Evolutionary conservation across 768 basidiomycete genomes (phyloP), one percentile per base, ranked within the genome.

Genomic region (Suillus luteus): DNA sequence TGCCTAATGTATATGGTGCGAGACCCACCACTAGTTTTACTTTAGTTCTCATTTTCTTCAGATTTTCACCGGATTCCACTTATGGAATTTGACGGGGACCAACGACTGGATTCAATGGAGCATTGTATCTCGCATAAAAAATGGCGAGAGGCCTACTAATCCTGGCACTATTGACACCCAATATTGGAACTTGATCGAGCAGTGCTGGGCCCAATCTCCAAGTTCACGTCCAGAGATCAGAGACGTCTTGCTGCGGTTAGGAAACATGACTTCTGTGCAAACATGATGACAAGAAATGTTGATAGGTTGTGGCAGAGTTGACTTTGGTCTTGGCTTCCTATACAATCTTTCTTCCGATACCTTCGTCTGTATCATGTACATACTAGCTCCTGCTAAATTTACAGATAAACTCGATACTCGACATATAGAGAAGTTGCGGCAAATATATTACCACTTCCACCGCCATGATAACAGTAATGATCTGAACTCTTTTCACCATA

Each of bases 201-300:
- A 40, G 38, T 57, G 55, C 17, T 57, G 55, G 55, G 15, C 15
- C 5, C 2, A 15, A 14, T 4, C 3, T 15, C 55, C 37, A 27
- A 27, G 1, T 40, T 57, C 38, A 40, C 55, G 55, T 27, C 55
- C 55, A 27, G 19, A 24, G 24, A 57, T 57, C 24, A 57, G 38
- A 9, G 9, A 40, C 0, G 55, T 57, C 9, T 57, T 57, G n/a
- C 22, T 17, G 15, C 24, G 10, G 24, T 27, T 57, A 17, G 17
- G 11, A 57, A 78, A 54, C 5, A 54, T n/a, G 8, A 33, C 15
- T 33, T 22, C 40, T 27, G 24, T 49, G 10, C 15, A 33, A 60
- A 59, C 12, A 35, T 31, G 24, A 37, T 38, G 49, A 7, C 14
- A 12, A 14, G 12, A 49, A 24, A 22, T 48, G 22, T 22, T 22